Base-by-base conservation (phyloP, 140 eudicot genomes). In the Oenanthe javanica region DNA sequence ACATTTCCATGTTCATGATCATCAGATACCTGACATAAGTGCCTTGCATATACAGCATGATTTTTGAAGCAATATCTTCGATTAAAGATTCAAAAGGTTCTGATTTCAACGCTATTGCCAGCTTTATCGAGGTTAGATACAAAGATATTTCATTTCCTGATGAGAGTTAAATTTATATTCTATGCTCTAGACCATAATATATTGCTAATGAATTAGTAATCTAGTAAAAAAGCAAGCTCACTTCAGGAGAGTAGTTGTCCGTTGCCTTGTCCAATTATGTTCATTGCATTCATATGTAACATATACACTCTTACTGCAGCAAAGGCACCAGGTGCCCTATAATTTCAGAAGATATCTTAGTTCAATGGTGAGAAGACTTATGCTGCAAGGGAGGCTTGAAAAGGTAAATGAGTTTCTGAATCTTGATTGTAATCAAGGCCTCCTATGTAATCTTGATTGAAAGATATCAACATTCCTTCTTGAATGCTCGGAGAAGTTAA, bases 41-140 rank as follows among this genome's bases (percentile, higher is more conserved):
- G 51, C 75, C 73, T 13, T 81, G 71, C 77, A 47, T 50, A 80
- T 88, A 91, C 76, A 80, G 48, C 6, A 42, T 87, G 86, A 79
- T 88, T 82, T 78, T 84, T 48, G 86, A 90, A 80, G 96, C 96
- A 67, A 63, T 88, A 54, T 80, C 81, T 38, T 48, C 86, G 52
- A 49, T 72, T 57, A 82, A 79, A 23, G 91, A 87, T 77, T 79
- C 86, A 42, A 87, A 74, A 50, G 96, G 92, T 38, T 74, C 85
- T 59, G 86, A 90, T 77, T 11, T 82, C 18, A 69, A 77, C 54
- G 72, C 85, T 51, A 87, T 88, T 78, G 67, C 81, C 47, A 59
- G 51, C 79, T 90, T 77, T 80, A 87, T 90, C 45, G 88, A 88
- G 92, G 92, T 90, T 12, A 79, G 86, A 79, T 36, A 27, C 36